phyloP scores from a whole-genome alignment of 2,329 filamentous ascomycete genomes.

The Pestalotiopsis sp. region DNA sequence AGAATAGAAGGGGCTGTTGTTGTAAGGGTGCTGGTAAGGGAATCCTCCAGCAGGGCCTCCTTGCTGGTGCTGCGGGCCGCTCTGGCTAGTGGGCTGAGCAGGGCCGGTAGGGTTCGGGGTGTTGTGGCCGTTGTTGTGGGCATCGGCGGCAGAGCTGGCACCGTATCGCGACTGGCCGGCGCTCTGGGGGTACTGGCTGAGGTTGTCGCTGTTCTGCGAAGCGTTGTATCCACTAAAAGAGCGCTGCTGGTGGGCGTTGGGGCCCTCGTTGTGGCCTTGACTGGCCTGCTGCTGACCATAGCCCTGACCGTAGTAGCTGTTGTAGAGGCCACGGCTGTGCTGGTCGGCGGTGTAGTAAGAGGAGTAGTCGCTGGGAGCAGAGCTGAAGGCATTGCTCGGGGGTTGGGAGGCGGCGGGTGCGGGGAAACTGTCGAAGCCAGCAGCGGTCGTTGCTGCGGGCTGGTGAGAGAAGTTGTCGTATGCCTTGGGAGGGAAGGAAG shows the following conservation, averaged over 20 bases:
- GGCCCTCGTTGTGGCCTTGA: constrained; percentile 73
- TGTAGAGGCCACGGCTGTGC: constrained; percentile 73
- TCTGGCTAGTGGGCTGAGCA: constrained; percentile 24
- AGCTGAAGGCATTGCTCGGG: constrained; percentile 64
- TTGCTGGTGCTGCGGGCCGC: constrained; percentile 41
- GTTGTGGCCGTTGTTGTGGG: constrained; percentile 83
- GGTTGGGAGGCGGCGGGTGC: constrained; percentile 60
- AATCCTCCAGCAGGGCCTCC: constrained; percentile 24
- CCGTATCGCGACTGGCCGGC: constrained; percentile 67
- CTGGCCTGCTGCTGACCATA: constrained; percentile 48
- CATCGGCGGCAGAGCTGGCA: constrained; percentile 59
- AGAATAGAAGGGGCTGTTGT: constrained; percentile 62
- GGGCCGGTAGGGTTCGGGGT: constrained; percentile 79
- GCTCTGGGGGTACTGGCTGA: constrained; percentile 73
- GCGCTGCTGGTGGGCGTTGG: constrained; percentile 67
- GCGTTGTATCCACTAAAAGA: constrained; percentile 74
- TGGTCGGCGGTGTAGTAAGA: constrained; percentile 82
- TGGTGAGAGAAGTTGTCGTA: constrained; percentile 86
- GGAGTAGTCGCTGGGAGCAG: constrained; percentile 76
- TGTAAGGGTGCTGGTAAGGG: constrained; percentile 46
- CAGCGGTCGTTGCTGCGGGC: constrained; percentile 43
- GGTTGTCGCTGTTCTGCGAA: constrained; percentile 58
- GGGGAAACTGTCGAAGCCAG: constrained; percentile 58
- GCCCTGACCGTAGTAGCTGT: constrained; percentile 71
- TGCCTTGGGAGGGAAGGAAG: constrained; percentile 70